Evolutionary conservation across 2,329 filamentous ascomycete species (phyloP).

Genomic region (Trichoderma sp.): DNA sequence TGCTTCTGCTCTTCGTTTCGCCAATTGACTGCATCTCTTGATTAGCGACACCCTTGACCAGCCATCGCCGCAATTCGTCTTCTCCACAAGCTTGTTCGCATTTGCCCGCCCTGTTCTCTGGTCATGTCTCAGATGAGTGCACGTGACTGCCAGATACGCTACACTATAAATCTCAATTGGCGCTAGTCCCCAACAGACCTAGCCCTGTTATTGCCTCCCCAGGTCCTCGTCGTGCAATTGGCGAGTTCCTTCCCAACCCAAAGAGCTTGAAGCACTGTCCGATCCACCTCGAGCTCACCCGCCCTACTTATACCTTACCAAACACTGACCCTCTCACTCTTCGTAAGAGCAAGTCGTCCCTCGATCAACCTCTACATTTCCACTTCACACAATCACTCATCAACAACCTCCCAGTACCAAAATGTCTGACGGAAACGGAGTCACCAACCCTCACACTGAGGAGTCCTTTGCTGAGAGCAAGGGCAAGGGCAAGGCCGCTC

Average conservation of each 20-base stretch:
- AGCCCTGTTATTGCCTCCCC: slow-evolving; percentile 39
- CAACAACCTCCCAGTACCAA: background rate
- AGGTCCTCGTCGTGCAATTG: slow-evolving; percentile 31
- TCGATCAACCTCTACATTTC: slow-evolving; percentile 27
- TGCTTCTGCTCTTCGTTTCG: background rate
- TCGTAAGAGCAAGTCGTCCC: slow-evolving; percentile 20
- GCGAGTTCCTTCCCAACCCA: slow-evolving; percentile 32
- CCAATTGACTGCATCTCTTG: background rate
- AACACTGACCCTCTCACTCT: slow-evolving; percentile 17
- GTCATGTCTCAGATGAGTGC: background rate
- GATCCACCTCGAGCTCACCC: slow-evolving; percentile 34
- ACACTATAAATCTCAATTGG: slow-evolving; percentile 2
- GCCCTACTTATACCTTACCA: slow-evolving; percentile 30
- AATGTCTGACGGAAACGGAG: slow-evolving; percentile 53
- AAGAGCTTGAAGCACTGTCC: slow-evolving; percentile 34
- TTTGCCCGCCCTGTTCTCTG: background rate
- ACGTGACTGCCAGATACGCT: slow-evolving; percentile 9
- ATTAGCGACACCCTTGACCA: background rate
- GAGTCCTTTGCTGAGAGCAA: slow-evolving; percentile 61
- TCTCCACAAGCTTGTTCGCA: too few relatives aligned
- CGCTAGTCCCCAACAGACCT: slow-evolving; percentile 31
- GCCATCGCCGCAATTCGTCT: background rate
- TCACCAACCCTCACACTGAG: slow-evolving; percentile 51
- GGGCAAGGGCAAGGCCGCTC: slow-evolving; percentile 81
- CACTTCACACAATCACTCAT: slow-evolving; percentile 23